Conservation (phyloP, 805 yeast genomes). For the Metschnikowia peoriensis region DNA sequence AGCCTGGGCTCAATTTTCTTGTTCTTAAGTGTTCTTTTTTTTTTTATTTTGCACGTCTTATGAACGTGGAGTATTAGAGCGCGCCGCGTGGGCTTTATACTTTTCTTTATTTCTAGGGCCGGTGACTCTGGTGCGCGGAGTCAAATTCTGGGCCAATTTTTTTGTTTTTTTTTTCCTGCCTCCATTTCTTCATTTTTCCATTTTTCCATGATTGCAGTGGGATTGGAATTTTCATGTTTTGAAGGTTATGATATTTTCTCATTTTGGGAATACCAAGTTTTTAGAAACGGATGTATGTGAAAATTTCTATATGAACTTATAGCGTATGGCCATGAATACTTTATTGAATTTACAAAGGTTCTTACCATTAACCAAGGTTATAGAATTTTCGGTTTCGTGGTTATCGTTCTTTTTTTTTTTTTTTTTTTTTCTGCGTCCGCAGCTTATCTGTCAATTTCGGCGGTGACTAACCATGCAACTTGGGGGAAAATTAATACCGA, state of each 20-base stretch:
- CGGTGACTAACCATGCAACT: background rate
- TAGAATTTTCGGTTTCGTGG: background rate
- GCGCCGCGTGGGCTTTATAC: background rate
- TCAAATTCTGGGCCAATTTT: background rate
- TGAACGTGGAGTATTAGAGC: background rate
- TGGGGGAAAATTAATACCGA: background rate
- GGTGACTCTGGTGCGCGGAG: constrained; percentile 5
- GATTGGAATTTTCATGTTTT: background rate
- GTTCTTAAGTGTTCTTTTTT: too few relatives aligned
- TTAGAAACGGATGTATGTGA: too few relatives aligned
- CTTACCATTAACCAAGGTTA: background rate
- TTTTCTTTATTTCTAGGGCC: background rate
- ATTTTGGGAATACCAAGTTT: too few relatives aligned
- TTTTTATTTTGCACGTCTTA: background rate
- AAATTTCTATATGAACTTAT: too few relatives aligned
- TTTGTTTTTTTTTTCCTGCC: background rate
- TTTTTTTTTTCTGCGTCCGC: background rate
- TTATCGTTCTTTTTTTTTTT: background rate
- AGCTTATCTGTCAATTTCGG: background rate
- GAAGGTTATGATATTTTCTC: background rate
- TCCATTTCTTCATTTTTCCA: background rate
- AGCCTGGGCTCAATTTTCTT: too few relatives aligned
- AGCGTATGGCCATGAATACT: too few relatives aligned
- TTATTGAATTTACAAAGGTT: background rate
- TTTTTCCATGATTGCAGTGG: background rate